Conservation (phyloP, 768 basidiomycete species). For the Suillus subluteus region DNA sequence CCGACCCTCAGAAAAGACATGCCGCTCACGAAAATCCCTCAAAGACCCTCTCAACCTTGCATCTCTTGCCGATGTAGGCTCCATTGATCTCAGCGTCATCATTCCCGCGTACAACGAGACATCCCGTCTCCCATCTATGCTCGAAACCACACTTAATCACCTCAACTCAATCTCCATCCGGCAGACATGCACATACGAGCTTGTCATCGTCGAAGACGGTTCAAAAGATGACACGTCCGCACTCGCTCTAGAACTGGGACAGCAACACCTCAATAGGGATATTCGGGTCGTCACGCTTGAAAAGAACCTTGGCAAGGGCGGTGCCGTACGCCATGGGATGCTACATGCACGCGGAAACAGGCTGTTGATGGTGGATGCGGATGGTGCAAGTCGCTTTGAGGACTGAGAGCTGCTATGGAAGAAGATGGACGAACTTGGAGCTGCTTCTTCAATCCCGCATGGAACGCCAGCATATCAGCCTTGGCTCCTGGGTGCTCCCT, state of each 20-base stretch:
- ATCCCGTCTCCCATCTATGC: constrained; percentile 82
- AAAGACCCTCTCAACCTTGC: constrained; percentile 59
- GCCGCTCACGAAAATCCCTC: constrained; percentile 59
- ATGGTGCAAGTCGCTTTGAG: constrained; percentile 87
- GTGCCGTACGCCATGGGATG: constrained; percentile 92
- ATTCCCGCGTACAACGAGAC: constrained; percentile 94
- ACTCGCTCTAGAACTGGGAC: constrained; percentile 66
- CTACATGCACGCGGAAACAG: constrained; percentile 75
- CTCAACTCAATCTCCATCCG: constrained; percentile 43
- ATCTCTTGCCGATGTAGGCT: constrained; percentile 53
- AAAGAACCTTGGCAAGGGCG: constrained; percentile 89
- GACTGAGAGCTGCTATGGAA: constrained; percentile 83
- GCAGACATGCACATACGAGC: constrained; percentile 65
- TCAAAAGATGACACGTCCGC: constrained; percentile 75
- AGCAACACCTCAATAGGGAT: constrained; percentile 54
- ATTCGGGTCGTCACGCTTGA: constrained; percentile 80
- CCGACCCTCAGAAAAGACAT: constrained; percentile 68
- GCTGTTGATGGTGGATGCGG: constrained; percentile 92
- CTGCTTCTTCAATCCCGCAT: too few species aligned
- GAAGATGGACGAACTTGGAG: constrained; percentile 68
- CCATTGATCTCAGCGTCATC: constrained; percentile 77
- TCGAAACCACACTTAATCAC: constrained; percentile 72
- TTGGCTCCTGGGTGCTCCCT: too few species aligned
- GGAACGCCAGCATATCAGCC: too few species aligned
- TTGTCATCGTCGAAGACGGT: constrained; percentile 91